Conservation (phyloP, 1,139 yeast genomes). For the Groenewaldozyma auringiensis region DNA sequence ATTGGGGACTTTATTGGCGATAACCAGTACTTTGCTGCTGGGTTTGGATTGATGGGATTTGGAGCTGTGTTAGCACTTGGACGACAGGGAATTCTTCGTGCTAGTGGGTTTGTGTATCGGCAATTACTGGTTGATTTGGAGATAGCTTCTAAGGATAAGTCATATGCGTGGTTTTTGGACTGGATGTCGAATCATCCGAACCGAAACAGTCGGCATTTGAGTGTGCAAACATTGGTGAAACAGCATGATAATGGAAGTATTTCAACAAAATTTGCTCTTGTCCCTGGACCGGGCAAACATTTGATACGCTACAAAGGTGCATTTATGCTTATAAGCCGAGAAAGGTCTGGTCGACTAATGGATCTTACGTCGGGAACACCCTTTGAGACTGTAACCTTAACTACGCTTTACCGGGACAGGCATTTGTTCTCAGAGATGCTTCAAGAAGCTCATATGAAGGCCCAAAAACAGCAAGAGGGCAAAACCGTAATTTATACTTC, state of each 20-base stretch:
- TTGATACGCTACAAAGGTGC: constrained; percentile 80
- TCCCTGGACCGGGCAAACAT: constrained; percentile 98
- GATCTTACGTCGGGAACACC: constrained; percentile 92
- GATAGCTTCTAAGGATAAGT: constrained; percentile 87
- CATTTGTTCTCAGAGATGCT: constrained; percentile 62
- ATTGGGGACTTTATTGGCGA: neutral
- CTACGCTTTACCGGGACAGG: constrained; percentile 81
- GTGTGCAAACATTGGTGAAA: constrained; percentile 79
- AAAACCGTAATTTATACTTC: constrained; percentile 90
- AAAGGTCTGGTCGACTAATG: constrained; percentile 79
- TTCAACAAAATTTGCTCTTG: constrained; percentile 76
- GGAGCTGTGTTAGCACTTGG: constrained; percentile 83
- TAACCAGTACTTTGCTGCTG: constrained; percentile 92
- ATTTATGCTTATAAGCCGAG: constrained; percentile 80
- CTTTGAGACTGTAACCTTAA: constrained; percentile 87
- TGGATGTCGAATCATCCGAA: constrained; percentile 84
- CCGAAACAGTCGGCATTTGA: constrained; percentile 70
- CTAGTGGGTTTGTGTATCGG: constrained; percentile 64
- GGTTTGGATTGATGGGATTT: constrained; percentile 91
- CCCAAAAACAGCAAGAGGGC: constrained; percentile 79
- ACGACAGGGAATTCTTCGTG: constrained; percentile 57
- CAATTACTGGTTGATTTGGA: constrained; percentile 87
- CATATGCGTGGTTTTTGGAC: constrained; percentile 88
- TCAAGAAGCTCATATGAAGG: constrained; percentile 76
- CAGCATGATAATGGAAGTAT: constrained; percentile 95